A percentile compares a stretch with the other conserved stretches of the same genome.
phyloP scores from a whole-genome alignment of 164 flowering plant genomes.

The Buxus sempervirens region DNA sequence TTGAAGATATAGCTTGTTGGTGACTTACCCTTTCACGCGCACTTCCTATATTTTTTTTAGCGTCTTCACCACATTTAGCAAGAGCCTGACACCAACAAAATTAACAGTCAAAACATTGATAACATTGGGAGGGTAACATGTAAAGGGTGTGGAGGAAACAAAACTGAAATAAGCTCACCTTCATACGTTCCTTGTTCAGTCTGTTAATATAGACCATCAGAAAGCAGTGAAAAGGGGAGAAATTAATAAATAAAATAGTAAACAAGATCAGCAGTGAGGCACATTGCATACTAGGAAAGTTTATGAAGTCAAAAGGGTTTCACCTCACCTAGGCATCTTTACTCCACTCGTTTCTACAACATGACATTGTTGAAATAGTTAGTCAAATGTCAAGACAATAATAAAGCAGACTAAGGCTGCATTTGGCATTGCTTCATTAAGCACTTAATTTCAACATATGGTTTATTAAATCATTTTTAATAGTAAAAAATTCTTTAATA shows the following conservation, averaged over 20 bases:
- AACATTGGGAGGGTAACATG: not conserved
- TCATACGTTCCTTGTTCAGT: constrained; percentile 82
- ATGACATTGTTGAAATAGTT: constrained; percentile 44
- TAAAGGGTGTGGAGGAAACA: not conserved
- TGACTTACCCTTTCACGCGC: constrained; percentile 78
- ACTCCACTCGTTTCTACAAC: constrained; percentile 66
- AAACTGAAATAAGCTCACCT: constrained; percentile 40
- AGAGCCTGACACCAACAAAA: constrained; percentile 59
- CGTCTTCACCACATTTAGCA: constrained; percentile 81
- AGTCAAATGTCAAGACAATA: too few relatives aligned
- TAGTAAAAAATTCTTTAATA: too few relatives aligned
- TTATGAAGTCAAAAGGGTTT: not conserved
- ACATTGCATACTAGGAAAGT: not conserved
- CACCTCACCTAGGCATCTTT: constrained; percentile 37
- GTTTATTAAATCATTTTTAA: too few relatives aligned
- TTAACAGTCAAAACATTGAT: not conserved
- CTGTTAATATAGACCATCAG: constrained; percentile 42
- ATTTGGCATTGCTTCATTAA: too few relatives aligned
- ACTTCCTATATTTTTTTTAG: constrained; percentile 84
- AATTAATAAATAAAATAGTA: too few relatives aligned
- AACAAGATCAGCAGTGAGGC: constrained; percentile 14
- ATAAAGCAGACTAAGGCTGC: too few relatives aligned
- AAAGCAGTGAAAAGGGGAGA: not conserved
- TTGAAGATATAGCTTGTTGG: not conserved
- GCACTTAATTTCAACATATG: too few relatives aligned